These are phyloP conservation scores for Globisporangium alternatum DNA, from an alignment of 352 stramenopile species.

Conservation along the genomic window DNA sequence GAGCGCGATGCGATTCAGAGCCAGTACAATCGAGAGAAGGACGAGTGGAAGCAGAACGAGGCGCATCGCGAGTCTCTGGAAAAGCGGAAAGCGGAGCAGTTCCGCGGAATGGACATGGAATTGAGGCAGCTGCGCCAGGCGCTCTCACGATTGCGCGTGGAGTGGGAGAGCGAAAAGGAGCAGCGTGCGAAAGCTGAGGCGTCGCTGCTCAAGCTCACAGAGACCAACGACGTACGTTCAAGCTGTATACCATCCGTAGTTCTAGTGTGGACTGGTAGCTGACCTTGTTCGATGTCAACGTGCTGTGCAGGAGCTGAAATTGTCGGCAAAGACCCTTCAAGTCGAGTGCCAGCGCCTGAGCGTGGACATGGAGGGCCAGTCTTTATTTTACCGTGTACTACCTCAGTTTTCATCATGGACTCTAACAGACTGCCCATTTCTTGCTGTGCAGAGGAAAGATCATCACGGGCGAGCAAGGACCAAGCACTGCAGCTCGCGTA, in stretches of 20 bases:
- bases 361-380: constrained; percentile 31
- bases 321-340: constrained; percentile 30
- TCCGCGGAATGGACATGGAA: constrained; percentile 51
- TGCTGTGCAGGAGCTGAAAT: constrained; percentile 35
- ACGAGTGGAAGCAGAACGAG: constrained; percentile 45
- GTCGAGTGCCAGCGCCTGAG: constrained; percentile 31
- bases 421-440: neutral
- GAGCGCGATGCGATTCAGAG: constrained; percentile 43
- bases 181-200: constrained; percentile 43
- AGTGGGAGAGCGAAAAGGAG: constrained; percentile 46
- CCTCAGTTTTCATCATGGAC: too few species aligned
- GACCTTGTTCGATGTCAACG: neutral
- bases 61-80: constrained; percentile 19
- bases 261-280: neutral
- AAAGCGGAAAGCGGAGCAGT: constrained; percentile 40
- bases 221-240: constrained; percentile 32
- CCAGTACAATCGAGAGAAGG: constrained; percentile 32
- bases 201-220: constrained; percentile 27
- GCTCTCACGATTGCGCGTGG: constrained; percentile 36
- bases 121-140: constrained; percentile 41
- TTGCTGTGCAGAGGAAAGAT: constrained; percentile 23
- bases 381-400: neutral
- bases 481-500: constrained; percentile 26
- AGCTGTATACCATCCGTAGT: neutral
- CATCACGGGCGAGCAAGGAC: constrained; percentile 26